Percentiles rank a stretch among this genome's conserved stretches.
These are phyloP conservation scores for Cryphonectria radicalis DNA, from an alignment of 2,329 filamentous ascomycete species.

Conservation along the genomic window DNA sequence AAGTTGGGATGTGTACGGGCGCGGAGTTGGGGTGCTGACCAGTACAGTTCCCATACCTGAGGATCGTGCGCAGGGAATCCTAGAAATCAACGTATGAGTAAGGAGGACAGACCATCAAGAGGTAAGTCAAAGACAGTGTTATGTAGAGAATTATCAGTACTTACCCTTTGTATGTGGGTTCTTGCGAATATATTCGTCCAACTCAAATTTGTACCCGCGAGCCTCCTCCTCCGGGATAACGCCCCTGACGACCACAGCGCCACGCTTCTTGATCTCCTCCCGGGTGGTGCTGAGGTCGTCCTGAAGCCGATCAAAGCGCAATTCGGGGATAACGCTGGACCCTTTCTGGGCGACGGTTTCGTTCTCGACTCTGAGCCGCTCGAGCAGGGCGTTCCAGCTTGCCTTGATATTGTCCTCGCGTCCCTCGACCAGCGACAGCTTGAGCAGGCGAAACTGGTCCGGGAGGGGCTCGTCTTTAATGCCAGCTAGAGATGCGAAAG, in stretches of 20 bases:
- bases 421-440: constrained; percentile 55
- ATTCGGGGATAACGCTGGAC: constrained; percentile 55
- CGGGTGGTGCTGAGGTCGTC: constrained; percentile 41
- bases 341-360: constrained; percentile 50
- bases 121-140: background rate
- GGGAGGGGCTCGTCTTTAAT: constrained; percentile 51
- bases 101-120: background rate
- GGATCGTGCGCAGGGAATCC: constrained; percentile 70
- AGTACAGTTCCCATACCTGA: constrained; percentile 77
- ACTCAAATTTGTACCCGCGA: constrained; percentile 65
- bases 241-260: constrained; percentile 66
- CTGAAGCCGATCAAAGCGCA: constrained; percentile 53
- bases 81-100: constrained; percentile 30
- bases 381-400: constrained; percentile 55
- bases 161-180: constrained; percentile 58
- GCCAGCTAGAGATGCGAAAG: constrained; percentile 64
- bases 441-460: constrained; percentile 59
- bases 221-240: constrained; percentile 68
- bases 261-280: constrained; percentile 62
- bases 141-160: background rate
- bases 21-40: constrained; percentile 69
- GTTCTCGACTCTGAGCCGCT: constrained; percentile 51
- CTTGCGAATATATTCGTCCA: constrained; percentile 66
- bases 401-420: constrained; percentile 51
- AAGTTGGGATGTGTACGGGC: constrained; percentile 70